A percentile compares a stretch with the other conserved stretches of the same genome.
Evolutionary conservation across 2,329 filamentous ascomycete species (phyloP).

Genomic region (Aaosphaeria arxii): DNA sequence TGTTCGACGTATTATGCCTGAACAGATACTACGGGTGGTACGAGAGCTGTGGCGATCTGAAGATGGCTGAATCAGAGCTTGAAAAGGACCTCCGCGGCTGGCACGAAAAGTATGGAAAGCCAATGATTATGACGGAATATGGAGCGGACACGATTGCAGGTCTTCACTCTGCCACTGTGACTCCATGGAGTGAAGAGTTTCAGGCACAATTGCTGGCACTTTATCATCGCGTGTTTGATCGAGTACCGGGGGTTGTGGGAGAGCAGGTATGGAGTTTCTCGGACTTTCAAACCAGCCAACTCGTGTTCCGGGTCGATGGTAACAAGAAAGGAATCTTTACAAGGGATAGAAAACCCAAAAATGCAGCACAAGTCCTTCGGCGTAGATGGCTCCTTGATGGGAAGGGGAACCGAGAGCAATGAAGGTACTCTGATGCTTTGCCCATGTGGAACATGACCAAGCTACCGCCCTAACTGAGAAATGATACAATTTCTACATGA

Average conservation of each 20-base stretch:
- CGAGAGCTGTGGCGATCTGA: constrained; percentile 5
- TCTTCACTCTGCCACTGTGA: constrained; percentile 2
- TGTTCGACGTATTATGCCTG: constrained; percentile 9
- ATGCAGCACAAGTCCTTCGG: constrained; percentile 4
- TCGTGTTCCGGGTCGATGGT: constrained; percentile 5
- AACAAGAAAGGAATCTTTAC: constrained; percentile 11
- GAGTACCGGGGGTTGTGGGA: constrained; percentile 2
- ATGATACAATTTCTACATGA: too few species aligned
- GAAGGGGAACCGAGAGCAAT: too few species aligned
- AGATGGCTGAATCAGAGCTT: constrained; percentile 3
- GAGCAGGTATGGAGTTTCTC: constrained; percentile 11
- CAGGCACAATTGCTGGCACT: constrained; percentile 1
- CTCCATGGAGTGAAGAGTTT: constrained; percentile 10
- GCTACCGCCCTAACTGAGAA: too few species aligned
- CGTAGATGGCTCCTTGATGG: neutral
- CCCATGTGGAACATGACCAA: too few species aligned
- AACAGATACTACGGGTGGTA: constrained; percentile 12
- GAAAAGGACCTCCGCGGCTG: constrained; percentile 4
- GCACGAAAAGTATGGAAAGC: constrained; percentile 8
- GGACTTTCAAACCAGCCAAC: constrained; percentile 7
- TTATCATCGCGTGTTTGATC: constrained; percentile 9
- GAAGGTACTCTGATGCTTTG: too few species aligned
- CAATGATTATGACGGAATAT: constrained; percentile 10
- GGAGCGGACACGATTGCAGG: constrained; percentile 9
- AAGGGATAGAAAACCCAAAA: constrained; percentile 5